phyloP scores from a whole-genome alignment of 495 filamentous ascomycete species.

The Filosporella fistucella region DNA sequence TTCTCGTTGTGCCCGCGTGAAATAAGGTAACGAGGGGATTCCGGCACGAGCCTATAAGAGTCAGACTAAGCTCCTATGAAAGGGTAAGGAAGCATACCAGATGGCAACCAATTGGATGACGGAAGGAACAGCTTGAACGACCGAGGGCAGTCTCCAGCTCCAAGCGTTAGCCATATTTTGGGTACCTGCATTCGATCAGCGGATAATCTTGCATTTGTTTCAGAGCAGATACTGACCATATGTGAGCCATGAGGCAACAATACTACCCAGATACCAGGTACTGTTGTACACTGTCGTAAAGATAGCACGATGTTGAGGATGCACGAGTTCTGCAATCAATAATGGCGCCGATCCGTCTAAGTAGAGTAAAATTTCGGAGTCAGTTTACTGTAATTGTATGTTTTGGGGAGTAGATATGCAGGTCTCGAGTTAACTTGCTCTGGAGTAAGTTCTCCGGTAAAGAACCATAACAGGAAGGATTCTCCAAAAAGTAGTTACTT shows the following conservation, averaged over 20 bases:
- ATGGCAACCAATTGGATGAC: conserved; percentile 46
- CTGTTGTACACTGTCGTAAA: conserved; percentile 22
- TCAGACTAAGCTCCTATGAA: neutral
- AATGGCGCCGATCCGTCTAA: conserved; percentile 18
- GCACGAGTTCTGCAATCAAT: conserved; percentile 24
- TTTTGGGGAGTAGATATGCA: too few species aligned
- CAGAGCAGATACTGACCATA: conserved; percentile 3
- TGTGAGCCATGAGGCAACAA: conserved; percentile 10
- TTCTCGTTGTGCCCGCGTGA: conserved; percentile 60
- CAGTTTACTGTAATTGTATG: too few species aligned
- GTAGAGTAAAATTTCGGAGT: too few species aligned
- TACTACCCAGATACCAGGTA: conserved; percentile 15
- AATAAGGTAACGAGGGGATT: conserved; percentile 61
- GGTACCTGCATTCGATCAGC: conserved; percentile 34
- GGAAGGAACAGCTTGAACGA: conserved; percentile 46
- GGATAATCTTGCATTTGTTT: neutral
- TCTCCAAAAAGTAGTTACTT: neutral
- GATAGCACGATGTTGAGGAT: conserved; percentile 26
- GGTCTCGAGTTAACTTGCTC: too few species aligned
- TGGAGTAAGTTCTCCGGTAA: too few species aligned
- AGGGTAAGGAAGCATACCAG: conserved; percentile 41
- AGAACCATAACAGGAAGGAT: too few species aligned
- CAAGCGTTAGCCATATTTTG: conserved; percentile 30
- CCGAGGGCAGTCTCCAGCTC: conserved; percentile 35
- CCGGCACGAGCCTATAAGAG: conserved; percentile 32